Evolutionary conservation across 306 rosid species (phyloP), one percentile per base, ranked within the genome.

Genomic region (Hippophae gyantsensis): DNA sequence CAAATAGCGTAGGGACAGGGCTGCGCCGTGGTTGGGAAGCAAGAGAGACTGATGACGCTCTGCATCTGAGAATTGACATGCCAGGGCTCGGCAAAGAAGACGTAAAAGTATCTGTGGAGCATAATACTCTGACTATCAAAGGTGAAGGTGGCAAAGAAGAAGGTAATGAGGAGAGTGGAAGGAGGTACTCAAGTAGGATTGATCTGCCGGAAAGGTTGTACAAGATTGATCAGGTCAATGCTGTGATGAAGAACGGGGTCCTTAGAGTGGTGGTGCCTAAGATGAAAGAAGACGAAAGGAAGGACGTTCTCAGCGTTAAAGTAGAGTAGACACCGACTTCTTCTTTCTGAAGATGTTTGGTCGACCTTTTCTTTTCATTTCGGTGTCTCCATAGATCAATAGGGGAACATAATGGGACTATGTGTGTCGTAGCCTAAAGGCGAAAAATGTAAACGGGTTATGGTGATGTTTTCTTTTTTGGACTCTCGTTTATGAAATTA

Each of bases 241-340:
- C 66, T 10, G 69, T 62, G 78, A 73, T 73, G 78, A 67, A 67
- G 69, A 67, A 67, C 55, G 69, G 62, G 6, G 73, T 57, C 50
- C 62, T 73, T 4, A 67, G 45, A 40, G 54, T 67, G 61, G 56
- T 62, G 9, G 61, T 67, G 49, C 73, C 62, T 8, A 73, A 73
- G 69, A 9, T 57, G 18, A 67, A 56, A 42, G 61, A 43, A 40
- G 72, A 75, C 1, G 72, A 75, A 47, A 63, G 69, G 74, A 56
- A 42, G 10, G 59, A 53, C 9, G 70, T 63, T 13, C 43, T 72
- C 18, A 67, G 60, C 23, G 66, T 65, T 27, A 65, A 43, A 14
- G 63, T 65, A 7, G 71, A 65, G 57, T 65, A 72, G 53, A 9
- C 3, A 12, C 1, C 3, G 10, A 46, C 49, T 5, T 46, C 5